Conservation (phyloP, 1,284 basidiomycete species). For the Cronartium ribicola region DNA sequence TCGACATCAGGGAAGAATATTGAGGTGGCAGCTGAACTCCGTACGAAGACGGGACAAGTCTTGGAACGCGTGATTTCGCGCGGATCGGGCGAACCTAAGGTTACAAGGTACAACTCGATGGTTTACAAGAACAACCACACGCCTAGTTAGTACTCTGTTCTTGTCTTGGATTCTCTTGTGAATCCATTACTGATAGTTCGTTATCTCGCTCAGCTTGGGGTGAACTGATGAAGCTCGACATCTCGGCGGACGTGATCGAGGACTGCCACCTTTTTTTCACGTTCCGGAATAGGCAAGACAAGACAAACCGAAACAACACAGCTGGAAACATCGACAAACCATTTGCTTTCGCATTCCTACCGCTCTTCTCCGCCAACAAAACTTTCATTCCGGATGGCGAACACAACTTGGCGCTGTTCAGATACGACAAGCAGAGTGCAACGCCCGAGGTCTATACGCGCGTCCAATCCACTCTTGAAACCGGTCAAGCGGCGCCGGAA, state of each 20-base stretch:
- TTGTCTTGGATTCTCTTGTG: neutral
- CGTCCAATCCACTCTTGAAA: slow-evolving; percentile 10
- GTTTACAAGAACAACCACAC: slow-evolving; percentile 65
- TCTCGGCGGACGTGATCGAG: slow-evolving; percentile 67
- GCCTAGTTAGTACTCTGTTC: slow-evolving; percentile 45
- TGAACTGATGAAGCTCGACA: slow-evolving; percentile 79
- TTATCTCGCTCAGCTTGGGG: slow-evolving; percentile 69
- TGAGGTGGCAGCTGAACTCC: slow-evolving; percentile 85
- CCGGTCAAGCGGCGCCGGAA: slow-evolving; percentile 43
- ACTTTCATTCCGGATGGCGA: slow-evolving; percentile 87
- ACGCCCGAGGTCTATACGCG: slow-evolving; percentile 59
- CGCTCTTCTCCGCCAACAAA: slow-evolving; percentile 71
- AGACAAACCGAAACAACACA: slow-evolving; percentile 50
- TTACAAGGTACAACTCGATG: slow-evolving; percentile 79
- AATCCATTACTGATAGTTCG: neutral
- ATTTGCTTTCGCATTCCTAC: slow-evolving; percentile 89
- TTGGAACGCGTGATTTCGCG: slow-evolving; percentile 72
- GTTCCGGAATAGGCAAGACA: slow-evolving; percentile 66
- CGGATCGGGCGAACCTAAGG: slow-evolving; percentile 75
- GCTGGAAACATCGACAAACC: slow-evolving; percentile 63
- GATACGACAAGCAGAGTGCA: slow-evolving; percentile 54
- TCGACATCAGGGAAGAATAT: slow-evolving; percentile 58
- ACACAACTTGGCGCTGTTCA: slow-evolving; percentile 77
- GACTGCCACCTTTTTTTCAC: slow-evolving; percentile 91
- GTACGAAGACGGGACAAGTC: slow-evolving; percentile 66